These are phyloP conservation scores for Closterium sp. DNA, from an alignment of 139 green algal species.

Conservation along the genomic window DNA sequence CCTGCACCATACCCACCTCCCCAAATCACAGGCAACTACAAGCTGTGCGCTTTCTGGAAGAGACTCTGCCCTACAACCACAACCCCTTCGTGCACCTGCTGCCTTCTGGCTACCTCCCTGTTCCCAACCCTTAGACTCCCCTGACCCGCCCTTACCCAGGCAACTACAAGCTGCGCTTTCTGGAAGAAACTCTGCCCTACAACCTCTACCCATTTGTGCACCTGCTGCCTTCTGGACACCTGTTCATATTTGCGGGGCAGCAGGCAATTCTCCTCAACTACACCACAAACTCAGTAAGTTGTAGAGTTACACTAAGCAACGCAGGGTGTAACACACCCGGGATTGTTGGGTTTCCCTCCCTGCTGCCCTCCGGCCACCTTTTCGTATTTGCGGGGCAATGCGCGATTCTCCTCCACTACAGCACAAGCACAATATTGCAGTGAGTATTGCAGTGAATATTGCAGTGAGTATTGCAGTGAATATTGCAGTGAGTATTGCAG, in stretches of 20 bases:
- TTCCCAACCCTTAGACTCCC: background rate
- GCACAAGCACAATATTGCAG: background rate
- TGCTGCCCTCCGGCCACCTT: background rate
- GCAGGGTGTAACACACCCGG: no score
- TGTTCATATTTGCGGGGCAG: slow-evolving; percentile 8
- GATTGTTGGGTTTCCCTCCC: background rate
- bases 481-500: no score
- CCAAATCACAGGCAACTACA: no score
- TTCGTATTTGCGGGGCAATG: background rate
- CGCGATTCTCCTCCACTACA: background rate
- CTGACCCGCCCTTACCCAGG: background rate
- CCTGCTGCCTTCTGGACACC: background rate
- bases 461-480: no score
- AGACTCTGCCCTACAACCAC: no score
- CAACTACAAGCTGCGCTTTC: background rate
- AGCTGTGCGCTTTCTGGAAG: no score
- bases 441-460: no score
- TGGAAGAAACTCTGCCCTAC: background rate
- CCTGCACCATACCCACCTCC: no score
- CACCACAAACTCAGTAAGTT: background rate
- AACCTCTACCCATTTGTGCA: slow-evolving; percentile 19
- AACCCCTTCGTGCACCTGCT: no score
- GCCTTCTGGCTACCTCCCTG: no score
- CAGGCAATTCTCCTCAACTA: background rate
- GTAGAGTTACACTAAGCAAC: no score